These are phyloP conservation scores for Zygosaccharomyces bisporus DNA, from an alignment of 805 yeast genomes.

Conservation along the genomic window DNA sequence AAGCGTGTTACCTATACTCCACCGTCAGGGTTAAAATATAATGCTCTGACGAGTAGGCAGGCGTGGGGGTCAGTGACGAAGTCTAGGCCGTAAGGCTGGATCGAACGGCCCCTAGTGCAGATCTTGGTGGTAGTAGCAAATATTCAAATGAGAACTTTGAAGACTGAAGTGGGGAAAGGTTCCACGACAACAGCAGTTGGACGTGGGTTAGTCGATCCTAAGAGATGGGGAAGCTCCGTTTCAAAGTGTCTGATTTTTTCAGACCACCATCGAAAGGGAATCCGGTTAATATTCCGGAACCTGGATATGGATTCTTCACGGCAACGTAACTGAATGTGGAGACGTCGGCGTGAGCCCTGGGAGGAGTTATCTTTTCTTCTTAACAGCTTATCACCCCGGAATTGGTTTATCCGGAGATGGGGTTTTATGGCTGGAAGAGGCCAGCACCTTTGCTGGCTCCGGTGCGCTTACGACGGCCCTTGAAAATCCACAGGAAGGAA, in stretches of 20 bases:
- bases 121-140: slow-evolving; percentile 44
- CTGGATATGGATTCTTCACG: slow-evolving; percentile 43
- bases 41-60: slow-evolving; percentile 42
- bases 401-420: slow-evolving; percentile 42
- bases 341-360: slow-evolving; percentile 44
- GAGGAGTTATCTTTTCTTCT: slow-evolving; percentile 43
- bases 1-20: slow-evolving; percentile 43
- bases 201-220: slow-evolving; percentile 44
- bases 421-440: slow-evolving; percentile 42
- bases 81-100: slow-evolving; percentile 42
- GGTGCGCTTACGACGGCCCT: slow-evolving; percentile 42
- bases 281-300: slow-evolving; percentile 44
- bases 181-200: slow-evolving; percentile 44
- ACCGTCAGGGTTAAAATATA: slow-evolving; percentile 38
- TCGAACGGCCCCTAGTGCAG: slow-evolving; percentile 43
- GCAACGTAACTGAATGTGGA: slow-evolving; percentile 43
- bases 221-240: slow-evolving; percentile 42
- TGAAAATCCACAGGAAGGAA: slow-evolving; percentile 42
- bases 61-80: slow-evolving; percentile 43
- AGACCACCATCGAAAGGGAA: slow-evolving; percentile 42
- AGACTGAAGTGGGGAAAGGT: slow-evolving; percentile 44
- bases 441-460: slow-evolving; percentile 38
- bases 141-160: slow-evolving; percentile 42
- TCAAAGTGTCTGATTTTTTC: slow-evolving; percentile 36
- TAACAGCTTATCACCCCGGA: slow-evolving; percentile 42